Percentiles rank a stretch among this genome's conserved stretches.
These are phyloP conservation scores for Fusarium globosum DNA, from an alignment of 2,329 filamentous ascomycete genomes.

Conservation along the genomic window DNA sequence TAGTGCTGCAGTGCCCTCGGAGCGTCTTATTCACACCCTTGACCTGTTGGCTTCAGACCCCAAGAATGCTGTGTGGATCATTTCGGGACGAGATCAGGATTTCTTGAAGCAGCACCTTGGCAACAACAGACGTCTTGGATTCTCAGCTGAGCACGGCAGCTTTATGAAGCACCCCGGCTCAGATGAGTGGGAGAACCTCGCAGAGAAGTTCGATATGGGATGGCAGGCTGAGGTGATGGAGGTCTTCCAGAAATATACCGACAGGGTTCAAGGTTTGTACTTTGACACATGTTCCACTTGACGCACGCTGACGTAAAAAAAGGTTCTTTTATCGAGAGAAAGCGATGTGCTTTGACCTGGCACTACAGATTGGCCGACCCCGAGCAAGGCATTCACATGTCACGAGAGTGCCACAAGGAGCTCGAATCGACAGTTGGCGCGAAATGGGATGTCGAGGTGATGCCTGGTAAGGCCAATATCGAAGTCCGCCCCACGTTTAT, in stretches of 20 bases:
- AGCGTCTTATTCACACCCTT: slow-evolving; percentile 82
- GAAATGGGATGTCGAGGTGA: slow-evolving; percentile 93
- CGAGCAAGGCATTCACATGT: slow-evolving; percentile 83
- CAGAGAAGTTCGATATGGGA: slow-evolving; percentile 86
- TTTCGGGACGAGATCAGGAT: slow-evolving; percentile 91
- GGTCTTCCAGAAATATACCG: slow-evolving; percentile 88
- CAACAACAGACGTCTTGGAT: slow-evolving; percentile 88
- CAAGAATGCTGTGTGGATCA: slow-evolving; percentile 95
- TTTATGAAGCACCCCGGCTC: slow-evolving; percentile 87
- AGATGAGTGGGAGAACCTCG: slow-evolving; percentile 87
- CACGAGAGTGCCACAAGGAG: slow-evolving; percentile 82
- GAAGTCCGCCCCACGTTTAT: slow-evolving; percentile 97
- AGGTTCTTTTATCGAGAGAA: slow-evolving; percentile 94
- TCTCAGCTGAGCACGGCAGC: slow-evolving; percentile 96
- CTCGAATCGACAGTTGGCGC: slow-evolving; percentile 80
- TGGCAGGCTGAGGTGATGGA: slow-evolving; percentile 90
- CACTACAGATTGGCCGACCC: slow-evolving; percentile 94
- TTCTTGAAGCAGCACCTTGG: slow-evolving; percentile 93
- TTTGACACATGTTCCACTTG: too few relatives aligned
- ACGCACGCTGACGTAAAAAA: slow-evolving; percentile 12
- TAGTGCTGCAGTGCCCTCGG: slow-evolving; percentile 86
- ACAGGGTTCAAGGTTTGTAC: slow-evolving; percentile 79
- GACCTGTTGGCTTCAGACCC: slow-evolving; percentile 83
- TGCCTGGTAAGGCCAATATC: slow-evolving; percentile 95
- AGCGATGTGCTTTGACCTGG: slow-evolving; percentile 95